These are phyloP conservation scores for Tetrastigma voinierianum DNA, from an alignment of 164 flowering plant genomes.

Conservation along the genomic window DNA sequence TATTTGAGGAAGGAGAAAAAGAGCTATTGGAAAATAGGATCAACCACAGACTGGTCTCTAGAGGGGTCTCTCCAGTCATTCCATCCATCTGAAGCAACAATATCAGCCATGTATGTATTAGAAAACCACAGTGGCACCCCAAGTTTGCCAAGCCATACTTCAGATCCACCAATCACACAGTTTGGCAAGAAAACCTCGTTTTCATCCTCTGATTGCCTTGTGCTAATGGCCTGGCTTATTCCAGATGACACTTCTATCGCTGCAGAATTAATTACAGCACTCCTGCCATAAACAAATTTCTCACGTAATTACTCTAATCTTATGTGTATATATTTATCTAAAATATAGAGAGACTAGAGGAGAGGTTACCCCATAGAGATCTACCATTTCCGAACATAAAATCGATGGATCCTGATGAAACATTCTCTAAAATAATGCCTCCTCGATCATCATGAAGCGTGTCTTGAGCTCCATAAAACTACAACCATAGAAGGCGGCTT, in stretches of 20 bases:
- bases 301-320: too few relatives aligned
- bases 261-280: constrained; percentile 29
- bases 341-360: not conserved
- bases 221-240: constrained; percentile 63
- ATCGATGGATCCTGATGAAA: constrained; percentile 46
- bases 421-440: constrained; percentile 40
- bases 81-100: constrained; percentile 49
- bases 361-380: constrained; percentile 29
- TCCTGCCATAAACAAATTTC: constrained; percentile 16
- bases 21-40: not conserved
- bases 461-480: constrained; percentile 91
- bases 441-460: constrained; percentile 55
- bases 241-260: constrained; percentile 27
- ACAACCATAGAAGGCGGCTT: constrained; percentile 79
- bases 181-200: constrained; percentile 75
- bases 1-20: too few relatives aligned
- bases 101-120: constrained; percentile 60
- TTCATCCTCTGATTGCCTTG: constrained; percentile 42
- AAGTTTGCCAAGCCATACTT: constrained; percentile 81
- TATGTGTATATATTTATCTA: too few relatives aligned
- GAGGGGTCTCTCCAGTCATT: constrained; percentile 37
- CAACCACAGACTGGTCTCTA: constrained; percentile 30
- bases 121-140: constrained; percentile 74
- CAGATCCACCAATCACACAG: constrained; percentile 61
- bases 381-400: constrained; percentile 40